A percentile compares a stretch with the other conserved stretches of the same genome.
These are phyloP conservation scores for Nannochloris sp. DNA, from an alignment of 139 green algal species.

Conservation along the genomic window DNA sequence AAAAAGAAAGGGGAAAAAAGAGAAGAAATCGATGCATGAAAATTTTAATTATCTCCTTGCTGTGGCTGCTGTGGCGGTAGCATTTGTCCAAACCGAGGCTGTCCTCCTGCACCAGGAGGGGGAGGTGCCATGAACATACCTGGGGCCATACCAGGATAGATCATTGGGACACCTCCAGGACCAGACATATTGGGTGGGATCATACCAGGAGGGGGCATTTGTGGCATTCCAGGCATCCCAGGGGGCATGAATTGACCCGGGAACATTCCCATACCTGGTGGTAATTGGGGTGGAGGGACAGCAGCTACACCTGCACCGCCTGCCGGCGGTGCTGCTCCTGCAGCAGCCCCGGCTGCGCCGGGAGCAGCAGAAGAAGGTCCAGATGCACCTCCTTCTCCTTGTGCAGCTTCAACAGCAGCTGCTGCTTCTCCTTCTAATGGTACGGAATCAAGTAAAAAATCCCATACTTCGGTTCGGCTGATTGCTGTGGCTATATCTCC, in stretches of 20 bases:
- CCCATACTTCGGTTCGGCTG: slow-evolving; percentile 88
- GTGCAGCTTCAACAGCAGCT: neutral
- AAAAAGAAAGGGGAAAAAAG: too few species aligned
- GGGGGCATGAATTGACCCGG: neutral
- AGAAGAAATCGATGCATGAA: too few species aligned
- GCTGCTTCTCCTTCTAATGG: slow-evolving; percentile 56
- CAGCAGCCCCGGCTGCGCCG: neutral
- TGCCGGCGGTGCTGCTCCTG: neutral
- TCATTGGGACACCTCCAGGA: neutral
- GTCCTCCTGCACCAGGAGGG: too few species aligned
- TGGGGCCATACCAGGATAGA: neutral
- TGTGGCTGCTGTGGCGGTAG: neutral
- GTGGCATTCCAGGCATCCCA: neutral
- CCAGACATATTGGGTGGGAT: neutral
- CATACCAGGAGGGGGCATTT: neutral
- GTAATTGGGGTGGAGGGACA: neutral
- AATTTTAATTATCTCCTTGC: neutral
- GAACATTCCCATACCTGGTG: neutral
- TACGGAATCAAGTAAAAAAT: slow-evolving; percentile 96
- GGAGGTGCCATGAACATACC: neutral
- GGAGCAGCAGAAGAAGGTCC: neutral
- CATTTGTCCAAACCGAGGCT: too few species aligned
- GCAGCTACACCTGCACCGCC: neutral
- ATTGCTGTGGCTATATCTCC: slow-evolving; percentile 95
- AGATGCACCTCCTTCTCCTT: neutral